phyloP scores from a whole-genome alignment of 164 flowering plant genomes.

The Kingdonia uniflora region DNA sequence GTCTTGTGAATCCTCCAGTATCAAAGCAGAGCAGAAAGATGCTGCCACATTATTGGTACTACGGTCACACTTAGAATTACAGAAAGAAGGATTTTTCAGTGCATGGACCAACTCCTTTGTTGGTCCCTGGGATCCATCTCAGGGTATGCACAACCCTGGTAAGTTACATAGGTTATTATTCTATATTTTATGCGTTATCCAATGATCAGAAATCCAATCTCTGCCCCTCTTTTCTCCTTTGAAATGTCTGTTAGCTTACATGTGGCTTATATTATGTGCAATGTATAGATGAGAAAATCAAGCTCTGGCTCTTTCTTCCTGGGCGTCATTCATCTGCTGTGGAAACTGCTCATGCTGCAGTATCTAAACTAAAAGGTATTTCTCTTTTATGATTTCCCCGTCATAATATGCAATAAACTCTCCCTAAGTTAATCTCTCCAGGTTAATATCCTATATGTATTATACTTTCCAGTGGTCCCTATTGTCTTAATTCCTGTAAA shows the following conservation, averaged over 20 bases:
- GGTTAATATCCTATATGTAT: too few species aligned
- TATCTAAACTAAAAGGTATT: constrained; percentile 79
- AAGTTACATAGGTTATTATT: constrained; percentile 8
- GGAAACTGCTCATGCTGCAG: constrained; percentile 71
- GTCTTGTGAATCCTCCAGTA: constrained; percentile 25
- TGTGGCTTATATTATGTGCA: constrained; percentile 2
- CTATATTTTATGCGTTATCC: too few species aligned
- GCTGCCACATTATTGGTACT: constrained; percentile 61
- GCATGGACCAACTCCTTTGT: constrained; percentile 98
- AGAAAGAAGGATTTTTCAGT: constrained; percentile 81
- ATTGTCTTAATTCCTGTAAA: too few species aligned
- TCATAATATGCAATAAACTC: not conserved
- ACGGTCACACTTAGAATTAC: constrained; percentile 78
- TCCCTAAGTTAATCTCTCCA: not conserved
- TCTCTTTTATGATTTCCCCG: constrained; percentile 2
- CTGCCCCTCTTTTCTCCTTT: too few species aligned
- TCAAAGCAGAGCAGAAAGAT: constrained; percentile 63
- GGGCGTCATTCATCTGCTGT: constrained; percentile 66
- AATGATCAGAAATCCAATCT: too few species aligned
- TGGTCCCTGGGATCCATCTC: constrained; percentile 99
- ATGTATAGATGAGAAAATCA: constrained; percentile 82
- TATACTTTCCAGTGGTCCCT: not conserved
- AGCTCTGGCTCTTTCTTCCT: constrained; percentile 97
- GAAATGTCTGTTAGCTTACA: constrained; percentile 1
- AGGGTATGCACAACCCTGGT: constrained; percentile 97